Conservation (phyloP, 2,329 filamentous ascomycete genomes). For the Colletotrichum viniferum region DNA sequence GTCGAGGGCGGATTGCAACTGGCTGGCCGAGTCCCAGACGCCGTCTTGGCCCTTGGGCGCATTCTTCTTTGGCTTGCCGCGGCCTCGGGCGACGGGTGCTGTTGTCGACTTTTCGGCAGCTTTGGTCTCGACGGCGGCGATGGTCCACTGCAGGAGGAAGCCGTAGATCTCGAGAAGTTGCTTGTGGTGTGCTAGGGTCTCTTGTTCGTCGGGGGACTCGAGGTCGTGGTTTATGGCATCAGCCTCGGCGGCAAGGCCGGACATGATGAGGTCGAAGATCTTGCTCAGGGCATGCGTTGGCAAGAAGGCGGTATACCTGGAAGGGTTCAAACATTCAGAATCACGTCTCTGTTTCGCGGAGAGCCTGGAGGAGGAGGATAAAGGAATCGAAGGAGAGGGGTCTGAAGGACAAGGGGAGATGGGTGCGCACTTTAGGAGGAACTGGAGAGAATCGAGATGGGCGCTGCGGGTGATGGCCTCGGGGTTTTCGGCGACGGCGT, state of each 20-base stretch:
- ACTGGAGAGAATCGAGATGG: constrained; percentile 91
- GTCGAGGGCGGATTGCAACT: constrained; percentile 87
- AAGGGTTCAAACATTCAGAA: constrained; percentile 66
- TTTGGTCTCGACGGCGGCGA: constrained; percentile 92
- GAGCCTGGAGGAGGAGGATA: constrained; percentile 27
- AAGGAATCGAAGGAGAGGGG: constrained; percentile 29
- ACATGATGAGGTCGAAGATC: constrained; percentile 88
- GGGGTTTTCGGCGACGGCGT: constrained; percentile 88
- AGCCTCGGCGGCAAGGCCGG: constrained; percentile 82
- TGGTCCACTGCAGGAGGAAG: constrained; percentile 93
- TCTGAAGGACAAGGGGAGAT: constrained; percentile 41
- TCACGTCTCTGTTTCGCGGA: constrained; percentile 7
- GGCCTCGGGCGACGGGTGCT: constrained; percentile 70
- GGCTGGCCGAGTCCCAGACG: constrained; percentile 85
- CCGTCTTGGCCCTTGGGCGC: constrained; percentile 71
- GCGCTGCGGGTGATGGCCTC: constrained; percentile 81
- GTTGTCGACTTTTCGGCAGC: constrained; percentile 86
- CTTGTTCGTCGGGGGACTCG: constrained; percentile 86
- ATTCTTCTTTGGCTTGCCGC: constrained; percentile 80
- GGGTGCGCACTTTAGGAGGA: constrained; percentile 90
- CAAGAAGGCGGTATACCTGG: constrained; percentile 81
- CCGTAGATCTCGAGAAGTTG: constrained; percentile 91
- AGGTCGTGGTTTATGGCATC: constrained; percentile 85
- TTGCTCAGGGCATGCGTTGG: constrained; percentile 87
- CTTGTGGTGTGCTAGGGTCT: constrained; percentile 85